phyloP scores from a whole-genome alignment of 2,329 filamentous ascomycete species.

The Plenodomus biglobosus region DNA sequence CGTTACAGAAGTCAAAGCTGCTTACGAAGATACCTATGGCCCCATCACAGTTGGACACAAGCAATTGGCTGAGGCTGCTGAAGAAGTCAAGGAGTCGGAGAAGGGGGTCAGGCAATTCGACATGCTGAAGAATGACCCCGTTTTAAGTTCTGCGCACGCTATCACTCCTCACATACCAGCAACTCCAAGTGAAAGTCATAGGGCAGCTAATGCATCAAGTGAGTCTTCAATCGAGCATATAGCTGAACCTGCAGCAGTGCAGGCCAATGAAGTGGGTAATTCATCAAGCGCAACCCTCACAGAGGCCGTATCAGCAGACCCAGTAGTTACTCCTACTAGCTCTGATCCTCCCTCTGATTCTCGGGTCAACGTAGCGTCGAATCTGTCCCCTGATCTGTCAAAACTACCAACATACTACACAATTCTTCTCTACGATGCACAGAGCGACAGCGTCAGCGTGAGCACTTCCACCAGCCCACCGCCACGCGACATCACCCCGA shows the following conservation, averaged over 20 bases:
- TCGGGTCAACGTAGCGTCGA: not conserved
- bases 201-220: not conserved
- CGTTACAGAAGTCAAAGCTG: conserved; percentile 27
- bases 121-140: conserved; percentile 20
- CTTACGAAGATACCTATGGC: conserved; percentile 34
- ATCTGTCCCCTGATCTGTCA: not conserved
- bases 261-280: not conserved
- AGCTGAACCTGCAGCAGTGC: not conserved
- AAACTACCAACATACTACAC: conserved; percentile 21
- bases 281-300: not conserved
- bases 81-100: conserved; percentile 1
- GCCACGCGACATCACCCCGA: conserved; percentile 15
- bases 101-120: conserved; percentile 6
- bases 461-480: conserved; percentile 25
- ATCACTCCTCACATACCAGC: not conserved
- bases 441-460: conserved; percentile 27
- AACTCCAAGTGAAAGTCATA: not conserved
- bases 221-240: not conserved
- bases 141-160: not conserved
- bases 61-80: conserved; percentile 11
- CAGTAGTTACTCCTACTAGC: not conserved
- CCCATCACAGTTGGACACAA: conserved; percentile 26
- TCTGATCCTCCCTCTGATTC: not conserved
- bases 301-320: not conserved
- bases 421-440: conserved; percentile 32